Base-by-base conservation (phyloP, 345 rosid genomes). In the Eucalyptus microcorys region DNA sequence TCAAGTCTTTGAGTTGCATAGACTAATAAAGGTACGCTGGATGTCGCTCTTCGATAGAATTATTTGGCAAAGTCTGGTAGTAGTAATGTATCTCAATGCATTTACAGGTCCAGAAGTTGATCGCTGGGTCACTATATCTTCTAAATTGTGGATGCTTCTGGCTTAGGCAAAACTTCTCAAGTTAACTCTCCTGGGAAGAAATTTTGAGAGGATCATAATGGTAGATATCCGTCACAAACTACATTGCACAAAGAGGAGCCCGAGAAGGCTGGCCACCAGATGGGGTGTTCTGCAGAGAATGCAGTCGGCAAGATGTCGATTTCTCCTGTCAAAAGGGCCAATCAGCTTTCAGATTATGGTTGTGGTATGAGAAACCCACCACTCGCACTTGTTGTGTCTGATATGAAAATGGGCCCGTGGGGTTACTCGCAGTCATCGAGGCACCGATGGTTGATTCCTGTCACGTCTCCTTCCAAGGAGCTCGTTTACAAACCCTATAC, bases 1-100 rank as follows among this genome's bases (percentile, higher is more conserved):
- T 86, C 99, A 96, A 94, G 94, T 96, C 86, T 96, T 96, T 87
- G 98, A 97, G 96, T 94, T 97, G 94, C 99, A 97, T 92, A 94
- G 98, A 91, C 93, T 97, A 91, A 94, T 96, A 64, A 96, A 96
- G 99, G 99, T 97, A 93, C 90, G 86, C 55, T 55, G 30, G 49
- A 85, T 47, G n/a, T 81, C 43, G 2, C 27, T 49, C 15, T 34
- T 43, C 4, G 2, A 26, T 7, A 21, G n/a, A 43, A 86, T 52
- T 37, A 52, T 30, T 52, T 52, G 87, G 45, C 45, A 22, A 14
- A 21, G 88, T 61, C 53, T 19, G 26, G 57, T 64, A 87, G 50
- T 48, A 32, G 40, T 26, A 40, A 53, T 21, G 13, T 37, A 37
- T 71, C 45, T 90, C 71, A 90, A 30, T 11, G 30, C 90, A 87